These are phyloP conservation scores for Arachis monticola DNA, from an alignment of 331 rosid genomes.

Conservation along the genomic window DNA sequence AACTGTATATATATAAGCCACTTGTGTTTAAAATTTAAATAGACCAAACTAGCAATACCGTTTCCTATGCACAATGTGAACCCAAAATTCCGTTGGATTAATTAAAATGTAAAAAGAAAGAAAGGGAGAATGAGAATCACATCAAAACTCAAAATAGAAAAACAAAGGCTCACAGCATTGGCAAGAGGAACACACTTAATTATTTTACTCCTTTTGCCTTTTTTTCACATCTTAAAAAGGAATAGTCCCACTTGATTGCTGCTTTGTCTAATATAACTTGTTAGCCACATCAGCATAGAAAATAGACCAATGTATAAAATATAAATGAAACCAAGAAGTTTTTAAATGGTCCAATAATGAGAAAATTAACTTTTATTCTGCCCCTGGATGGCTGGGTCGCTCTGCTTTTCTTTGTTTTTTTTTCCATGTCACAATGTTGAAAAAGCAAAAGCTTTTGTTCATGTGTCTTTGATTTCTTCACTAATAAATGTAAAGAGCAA, in stretches of 20 bases:
- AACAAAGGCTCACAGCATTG: background rate
- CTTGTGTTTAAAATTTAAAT: conserved; percentile 3
- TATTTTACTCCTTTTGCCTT: conserved; percentile 38
- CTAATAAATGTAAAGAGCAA: conserved; percentile 9
- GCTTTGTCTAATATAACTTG: conserved; percentile 35
- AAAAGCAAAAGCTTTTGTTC: conserved; percentile 16
- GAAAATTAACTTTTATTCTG: conserved; percentile 9
- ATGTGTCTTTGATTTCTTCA: background rate
- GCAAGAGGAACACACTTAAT: conserved; percentile 31
- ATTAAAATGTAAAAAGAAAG: conserved; percentile 8
- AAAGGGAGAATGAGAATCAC: conserved; percentile 28
- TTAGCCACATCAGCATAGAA: background rate
- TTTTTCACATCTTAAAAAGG: conserved; percentile 24
- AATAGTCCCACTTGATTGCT: conserved; percentile 16
- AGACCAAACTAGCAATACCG: background rate
- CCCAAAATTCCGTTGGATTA: background rate
- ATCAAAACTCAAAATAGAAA: conserved; percentile 11
- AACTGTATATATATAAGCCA: background rate
- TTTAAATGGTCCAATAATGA: background rate
- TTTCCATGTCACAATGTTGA: background rate
- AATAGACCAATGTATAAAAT: conserved; percentile 1
- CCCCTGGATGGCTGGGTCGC: too few relatives aligned
- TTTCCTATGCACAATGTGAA: conserved; percentile 39
- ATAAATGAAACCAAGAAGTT: background rate
- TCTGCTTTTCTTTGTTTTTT: conserved; percentile 22